Percentiles rank a stretch among this genome's conserved stretches.
Conservation (phyloP, 73 alveolate species). For the Paramecium primaurelia region DNA sequence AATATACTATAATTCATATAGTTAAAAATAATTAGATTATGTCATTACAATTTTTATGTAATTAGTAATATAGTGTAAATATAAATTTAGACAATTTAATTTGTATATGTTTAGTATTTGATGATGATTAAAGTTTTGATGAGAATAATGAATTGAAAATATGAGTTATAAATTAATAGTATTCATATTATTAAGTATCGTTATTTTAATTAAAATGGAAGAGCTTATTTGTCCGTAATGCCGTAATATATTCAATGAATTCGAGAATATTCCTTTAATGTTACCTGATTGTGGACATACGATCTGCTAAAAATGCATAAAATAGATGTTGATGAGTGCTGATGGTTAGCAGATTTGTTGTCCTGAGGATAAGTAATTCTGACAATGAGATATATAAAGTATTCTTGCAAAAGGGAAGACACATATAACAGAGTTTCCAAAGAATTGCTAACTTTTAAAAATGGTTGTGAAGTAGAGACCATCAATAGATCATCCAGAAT, state of each 20-base stretch:
- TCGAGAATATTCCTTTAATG: constrained; percentile 8
- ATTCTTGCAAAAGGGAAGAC: background rate
- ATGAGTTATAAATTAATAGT: background rate
- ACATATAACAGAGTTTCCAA: background rate
- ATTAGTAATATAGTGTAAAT: too few relatives aligned
- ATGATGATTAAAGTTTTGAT: background rate
- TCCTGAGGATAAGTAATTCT: constrained; percentile 12
- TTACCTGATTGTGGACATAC: constrained; percentile 42
- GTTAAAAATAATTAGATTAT: background rate
- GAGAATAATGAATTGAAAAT: background rate
- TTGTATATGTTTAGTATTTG: too few relatives aligned
- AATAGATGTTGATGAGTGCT: background rate
- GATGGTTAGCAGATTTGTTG: background rate
- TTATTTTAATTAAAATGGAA: background rate
- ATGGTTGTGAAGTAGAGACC: constrained; percentile 1
- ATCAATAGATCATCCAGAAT: background rate
- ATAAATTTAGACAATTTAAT: too few relatives aligned
- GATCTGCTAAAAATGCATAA: background rate
- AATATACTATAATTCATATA: too few relatives aligned
- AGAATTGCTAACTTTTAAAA: background rate
- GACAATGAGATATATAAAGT: background rate
- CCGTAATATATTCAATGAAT: background rate
- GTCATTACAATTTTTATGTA: too few relatives aligned
- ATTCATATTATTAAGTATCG: background rate
- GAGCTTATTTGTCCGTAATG: constrained; percentile 28